Evolutionary conservation across 805 yeast species (phyloP), one percentile per base, ranked within the genome.

Genomic region (Osmozyma mogii): DNA sequence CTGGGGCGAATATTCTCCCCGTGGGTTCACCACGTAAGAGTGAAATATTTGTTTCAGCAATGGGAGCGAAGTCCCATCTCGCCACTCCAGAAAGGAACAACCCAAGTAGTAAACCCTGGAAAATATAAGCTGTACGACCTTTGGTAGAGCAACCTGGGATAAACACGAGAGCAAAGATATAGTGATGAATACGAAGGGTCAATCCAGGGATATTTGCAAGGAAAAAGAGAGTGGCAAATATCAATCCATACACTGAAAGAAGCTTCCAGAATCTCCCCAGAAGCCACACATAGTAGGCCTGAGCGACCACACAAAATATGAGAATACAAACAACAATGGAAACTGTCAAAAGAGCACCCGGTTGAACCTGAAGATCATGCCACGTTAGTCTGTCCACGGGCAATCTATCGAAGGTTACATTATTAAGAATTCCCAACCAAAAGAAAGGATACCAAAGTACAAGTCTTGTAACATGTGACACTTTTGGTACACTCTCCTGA

Each of bases 51-150:
- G 95, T 84, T 47, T 89, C 96, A 1, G 83, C 75, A 33, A 89
- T 75, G 9, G 95, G 77, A 2, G 94, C 96, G 45, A 82, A 77
- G 32, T 92, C 96, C 98, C 98, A 89, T 32, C 94, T 63, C 0
- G 94, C 74, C 2, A 84, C 75, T 0, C 98, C 98, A 14, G 88
- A 80, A 5, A 87, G 63, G 28, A 82, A 67, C 25, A 89, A 60
- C 0, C 96, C 98, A 1, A 84, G 50, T 15, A 89, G 58, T 1
- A 89, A 70, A 2, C 96, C 97, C 50, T 88, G 96, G 47, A 84
- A 80, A 6, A 80, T 44, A 41, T 81, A 62, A 0, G 88, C 87
- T 0, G 83, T 65, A 23, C 71, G 49, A 0, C 92, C 88, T 40
- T 75, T 62, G 0, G 89, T 82, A 3, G 77, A 68, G 24, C 95